These are phyloP conservation scores for Alternaria sp. DNA, from an alignment of 2,329 filamentous ascomycete species.

Conservation along the genomic window DNA sequence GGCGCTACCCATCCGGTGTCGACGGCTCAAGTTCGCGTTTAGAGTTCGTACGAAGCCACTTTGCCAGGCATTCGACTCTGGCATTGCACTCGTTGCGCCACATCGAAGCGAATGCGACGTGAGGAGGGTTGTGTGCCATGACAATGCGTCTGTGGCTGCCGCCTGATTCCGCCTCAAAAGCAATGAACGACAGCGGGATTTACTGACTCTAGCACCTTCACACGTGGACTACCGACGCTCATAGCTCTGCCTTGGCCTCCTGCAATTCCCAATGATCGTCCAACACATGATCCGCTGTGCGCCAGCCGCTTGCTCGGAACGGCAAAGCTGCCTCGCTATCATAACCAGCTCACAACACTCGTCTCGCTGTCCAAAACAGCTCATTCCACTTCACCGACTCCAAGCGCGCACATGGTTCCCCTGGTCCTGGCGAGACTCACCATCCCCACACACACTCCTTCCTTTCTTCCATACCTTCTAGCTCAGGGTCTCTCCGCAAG, in stretches of 20 bases:
- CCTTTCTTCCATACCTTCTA: slow-evolving; percentile 13
- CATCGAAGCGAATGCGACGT: not conserved
- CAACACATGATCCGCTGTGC: slow-evolving; percentile 6
- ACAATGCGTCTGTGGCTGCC: not conserved
- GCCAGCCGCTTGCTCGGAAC: slow-evolving; percentile 10
- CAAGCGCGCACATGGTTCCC: not conserved
- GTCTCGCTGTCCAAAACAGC: slow-evolving; percentile 7
- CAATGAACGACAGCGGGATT: slow-evolving; percentile 1
- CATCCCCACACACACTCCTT: slow-evolving; percentile 2
- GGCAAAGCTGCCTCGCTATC: slow-evolving; percentile 9
- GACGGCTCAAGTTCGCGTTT: slow-evolving; percentile 10
- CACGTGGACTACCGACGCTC: not conserved
- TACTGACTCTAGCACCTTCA: slow-evolving; percentile 2
- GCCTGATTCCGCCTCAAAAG: not conserved
- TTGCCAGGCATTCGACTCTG: not conserved
- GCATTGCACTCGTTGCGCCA: slow-evolving; percentile 3
- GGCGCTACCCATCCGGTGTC: slow-evolving; percentile 23
- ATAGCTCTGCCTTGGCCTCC: not conserved
- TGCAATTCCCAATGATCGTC: slow-evolving; percentile 8
- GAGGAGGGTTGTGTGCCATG: not conserved
- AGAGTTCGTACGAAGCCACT: slow-evolving; percentile 21
- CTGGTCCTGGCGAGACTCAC: not conserved
- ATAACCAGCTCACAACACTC: slow-evolving; percentile 7
- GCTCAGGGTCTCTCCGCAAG: slow-evolving; percentile 17
- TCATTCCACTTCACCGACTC: slow-evolving; percentile 9